Evolutionary conservation across 208 protist species (phyloP), one percentile per base, ranked within the genome.

Genomic region (Crithidia bombi): DNA sequence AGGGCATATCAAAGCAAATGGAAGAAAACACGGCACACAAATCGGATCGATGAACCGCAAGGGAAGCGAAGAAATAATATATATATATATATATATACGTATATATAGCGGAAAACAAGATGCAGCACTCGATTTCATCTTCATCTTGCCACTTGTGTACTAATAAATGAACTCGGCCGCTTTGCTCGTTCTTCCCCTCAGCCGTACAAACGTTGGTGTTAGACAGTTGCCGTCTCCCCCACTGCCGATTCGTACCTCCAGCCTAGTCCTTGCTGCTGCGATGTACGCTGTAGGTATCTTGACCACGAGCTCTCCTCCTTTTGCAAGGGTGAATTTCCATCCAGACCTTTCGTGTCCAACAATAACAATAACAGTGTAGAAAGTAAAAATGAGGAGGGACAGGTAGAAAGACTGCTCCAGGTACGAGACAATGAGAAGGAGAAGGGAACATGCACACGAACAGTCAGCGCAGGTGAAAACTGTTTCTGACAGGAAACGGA

Each of bases 31-130:
- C 6, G 56, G 33, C 54, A 46, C 35, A 56, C 19, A 14, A 35
- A 46, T 56, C 61, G 61, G 46, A 66, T 55, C 61, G 61, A 66
- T 66, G 61, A 66, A 66, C 26, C 49, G 30, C 38, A 23, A 21
- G 49, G 66, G 56, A 58, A 58, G 1, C 26, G 41, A 49, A 44
- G n/a, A n/a, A n/a, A n/a, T n/a, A n/a, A n/a, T n/a, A n/a, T n/a
- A n/a, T n/a, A n/a, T n/a, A n/a, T n/a, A n/a, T n/a, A n/a, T n/a
- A n/a, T n/a, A n/a, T n/a, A n/a, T n/a, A n/a, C n/a, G n/a, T n/a
- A n/a, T n/a, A n/a, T 50, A 66, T 14, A 51, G 25, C 55, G 36
- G 62, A 14, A 67, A 66, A 55, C 38, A 25, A 57, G 41, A 69
- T 25, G 46, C 35, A 39, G 51, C 39, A 59, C 2, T 57, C 23